Evolutionary conservation across 345 rosid species (phyloP).

Genomic region (Eucalyptus grandis): DNA sequence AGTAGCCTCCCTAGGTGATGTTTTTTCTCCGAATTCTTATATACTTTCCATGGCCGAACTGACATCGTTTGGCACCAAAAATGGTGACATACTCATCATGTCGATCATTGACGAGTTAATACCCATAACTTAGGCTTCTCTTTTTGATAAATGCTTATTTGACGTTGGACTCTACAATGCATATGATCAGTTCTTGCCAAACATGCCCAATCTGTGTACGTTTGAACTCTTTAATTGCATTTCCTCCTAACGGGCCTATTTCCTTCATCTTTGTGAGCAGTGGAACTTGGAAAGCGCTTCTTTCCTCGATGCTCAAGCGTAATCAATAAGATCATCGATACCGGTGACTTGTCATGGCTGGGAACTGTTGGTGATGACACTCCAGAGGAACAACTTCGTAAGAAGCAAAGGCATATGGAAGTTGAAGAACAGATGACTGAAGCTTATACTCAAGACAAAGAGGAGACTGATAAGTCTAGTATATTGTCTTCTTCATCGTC

Average conservation of each 20-base stretch:
- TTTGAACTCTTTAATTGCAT: neutral
- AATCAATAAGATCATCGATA: slow-evolving; percentile 69
- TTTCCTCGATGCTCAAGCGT: slow-evolving; percentile 71
- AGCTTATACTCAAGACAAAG: slow-evolving; percentile 60
- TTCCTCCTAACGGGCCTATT: neutral
- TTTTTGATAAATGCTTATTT: neutral
- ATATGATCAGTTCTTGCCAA: neutral
- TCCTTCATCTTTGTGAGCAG: slow-evolving; percentile 17
- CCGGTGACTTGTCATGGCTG: slow-evolving; percentile 39
- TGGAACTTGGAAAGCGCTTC: slow-evolving; percentile 64
- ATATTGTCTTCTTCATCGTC: slow-evolving; percentile 38
- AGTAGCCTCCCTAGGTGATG: neutral
- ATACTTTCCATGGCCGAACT: neutral
- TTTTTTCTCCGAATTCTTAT: neutral
- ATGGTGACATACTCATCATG: neutral
- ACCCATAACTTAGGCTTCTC: neutral
- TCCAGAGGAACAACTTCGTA: slow-evolving; percentile 32
- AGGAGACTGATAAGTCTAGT: slow-evolving; percentile 30
- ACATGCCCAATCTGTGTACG: neutral
- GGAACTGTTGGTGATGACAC: slow-evolving; percentile 40
- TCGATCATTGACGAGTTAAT: neutral
- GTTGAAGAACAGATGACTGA: slow-evolving; percentile 41
- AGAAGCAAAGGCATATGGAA: slow-evolving; percentile 46
- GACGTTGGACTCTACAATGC: neutral
- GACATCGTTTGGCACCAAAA: neutral